Percentiles rank a stretch among this genome's conserved stretches.
phyloP scores from a whole-genome alignment of 148 eudicot genomes.

The Fagopyrum esculentum region DNA sequence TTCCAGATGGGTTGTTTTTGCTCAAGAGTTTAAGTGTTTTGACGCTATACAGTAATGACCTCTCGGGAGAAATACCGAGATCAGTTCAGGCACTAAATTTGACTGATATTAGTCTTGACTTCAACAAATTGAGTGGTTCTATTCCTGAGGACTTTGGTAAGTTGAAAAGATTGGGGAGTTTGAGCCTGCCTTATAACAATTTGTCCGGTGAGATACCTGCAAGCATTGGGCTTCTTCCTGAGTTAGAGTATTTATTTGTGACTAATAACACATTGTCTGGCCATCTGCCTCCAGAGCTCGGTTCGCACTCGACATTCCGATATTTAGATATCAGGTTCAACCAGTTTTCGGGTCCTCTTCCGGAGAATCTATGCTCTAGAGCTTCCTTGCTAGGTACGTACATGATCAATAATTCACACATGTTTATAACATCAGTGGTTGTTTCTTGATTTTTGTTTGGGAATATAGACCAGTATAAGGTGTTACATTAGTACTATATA shows the following conservation, averaged over 20 bases:
- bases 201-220: constrained; percentile 39
- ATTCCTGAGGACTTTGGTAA: constrained; percentile 37
- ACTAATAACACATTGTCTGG: constrained; percentile 47
- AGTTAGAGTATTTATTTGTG: constrained; percentile 21
- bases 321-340: constrained; percentile 50
- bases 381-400: constrained; percentile 27
- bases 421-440: neutral
- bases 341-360: constrained; percentile 52
- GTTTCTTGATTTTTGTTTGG: neutral
- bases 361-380: constrained; percentile 46
- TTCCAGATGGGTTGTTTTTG: constrained; percentile 58
- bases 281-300: constrained; percentile 47
- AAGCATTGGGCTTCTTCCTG: constrained; percentile 34
- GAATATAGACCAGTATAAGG: neutral
- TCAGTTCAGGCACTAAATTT: constrained; percentile 30
- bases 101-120: constrained; percentile 32
- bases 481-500: neutral
- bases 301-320: constrained; percentile 46
- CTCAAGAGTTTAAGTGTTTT: constrained; percentile 40
- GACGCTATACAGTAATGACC: constrained; percentile 33
- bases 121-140: constrained; percentile 38
- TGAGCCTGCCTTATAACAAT: constrained; percentile 32
- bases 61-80: constrained; percentile 53
- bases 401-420: neutral
- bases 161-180: constrained; percentile 21